Evolutionary conservation across 257 asterid species (phyloP).

Genomic region (Misopates orontium): DNA sequence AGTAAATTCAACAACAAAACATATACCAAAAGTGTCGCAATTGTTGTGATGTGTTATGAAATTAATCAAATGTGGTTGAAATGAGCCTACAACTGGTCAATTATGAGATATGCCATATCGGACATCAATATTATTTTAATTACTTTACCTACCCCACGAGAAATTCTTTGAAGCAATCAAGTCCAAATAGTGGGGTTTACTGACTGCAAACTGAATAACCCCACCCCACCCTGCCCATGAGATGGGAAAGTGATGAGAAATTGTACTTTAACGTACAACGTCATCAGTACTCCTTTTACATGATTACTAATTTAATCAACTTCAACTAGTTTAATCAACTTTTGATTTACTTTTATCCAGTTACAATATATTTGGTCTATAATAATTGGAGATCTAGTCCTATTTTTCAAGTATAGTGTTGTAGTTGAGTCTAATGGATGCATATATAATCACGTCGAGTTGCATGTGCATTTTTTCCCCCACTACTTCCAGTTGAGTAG

Average conservation of each 20-base stretch:
- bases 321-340: background rate
- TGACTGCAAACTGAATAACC: background rate
- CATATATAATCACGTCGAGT: too few relatives aligned
- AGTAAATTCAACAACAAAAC: too few relatives aligned
- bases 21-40: too few relatives aligned
- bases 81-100: slow-evolving; percentile 25
- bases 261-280: slow-evolving; percentile 31
- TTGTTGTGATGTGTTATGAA: too few relatives aligned
- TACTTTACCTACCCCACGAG: slow-evolving; percentile 18
- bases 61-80: slow-evolving; percentile 7
- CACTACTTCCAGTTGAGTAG: too few relatives aligned
- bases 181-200: slow-evolving; percentile 20
- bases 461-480: too few relatives aligned
- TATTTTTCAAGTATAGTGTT: background rate
- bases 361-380: background rate
- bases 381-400: background rate
- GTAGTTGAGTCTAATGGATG: background rate
- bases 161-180: slow-evolving; percentile 9
- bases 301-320: background rate
- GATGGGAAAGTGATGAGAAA: background rate
- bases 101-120: slow-evolving; percentile 20
- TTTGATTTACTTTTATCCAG: background rate
- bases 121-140: background rate
- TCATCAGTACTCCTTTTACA: slow-evolving; percentile 26
- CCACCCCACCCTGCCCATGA: background rate